phyloP scores from a whole-genome alignment of 2,329 filamentous ascomycete genomes.

The Alternaria angustiovoidea region DNA sequence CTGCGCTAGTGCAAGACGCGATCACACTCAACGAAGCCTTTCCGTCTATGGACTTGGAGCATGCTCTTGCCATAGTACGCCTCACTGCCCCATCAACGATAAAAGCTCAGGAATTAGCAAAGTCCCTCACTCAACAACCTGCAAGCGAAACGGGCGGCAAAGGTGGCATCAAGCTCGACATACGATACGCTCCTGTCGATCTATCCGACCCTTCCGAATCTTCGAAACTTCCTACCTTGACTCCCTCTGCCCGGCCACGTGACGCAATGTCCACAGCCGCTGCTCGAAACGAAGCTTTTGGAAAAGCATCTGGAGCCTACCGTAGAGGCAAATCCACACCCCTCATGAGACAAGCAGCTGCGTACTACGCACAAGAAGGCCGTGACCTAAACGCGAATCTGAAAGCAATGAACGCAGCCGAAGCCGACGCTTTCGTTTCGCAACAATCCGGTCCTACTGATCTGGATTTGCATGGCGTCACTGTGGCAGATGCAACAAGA shows the following conservation, averaged over 20 bases:
- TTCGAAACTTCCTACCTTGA: slow-evolving; percentile 36
- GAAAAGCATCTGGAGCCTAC: slow-evolving; percentile 66
- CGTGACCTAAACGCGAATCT: slow-evolving; percentile 69
- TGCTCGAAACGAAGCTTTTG: slow-evolving; percentile 61
- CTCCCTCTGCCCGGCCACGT: slow-evolving; percentile 44
- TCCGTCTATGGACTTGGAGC: slow-evolving; percentile 57
- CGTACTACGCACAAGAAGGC: slow-evolving; percentile 77
- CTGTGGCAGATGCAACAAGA: slow-evolving; percentile 79
- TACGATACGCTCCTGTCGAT: slow-evolving; percentile 55
- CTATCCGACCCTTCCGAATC: slow-evolving; percentile 43
- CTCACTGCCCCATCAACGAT: slow-evolving; percentile 66
- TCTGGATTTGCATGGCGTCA: slow-evolving; percentile 85
- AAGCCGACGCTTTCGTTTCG: slow-evolving; percentile 75
- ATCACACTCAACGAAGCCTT: slow-evolving; percentile 65
- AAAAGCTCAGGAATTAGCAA: slow-evolving; percentile 67
- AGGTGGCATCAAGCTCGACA: slow-evolving; percentile 58
- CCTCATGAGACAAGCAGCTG: slow-evolving; percentile 75
- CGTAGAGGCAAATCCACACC: slow-evolving; percentile 72
- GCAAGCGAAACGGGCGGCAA: slow-evolving; percentile 30
- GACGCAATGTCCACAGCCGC: slow-evolving; percentile 56
- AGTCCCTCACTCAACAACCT: slow-evolving; percentile 58
- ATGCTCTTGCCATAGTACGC: slow-evolving; percentile 62
- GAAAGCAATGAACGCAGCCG: slow-evolving; percentile 66
- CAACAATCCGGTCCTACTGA: slow-evolving; percentile 71
- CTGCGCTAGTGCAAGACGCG: slow-evolving; percentile 59